phyloP scores from a whole-genome alignment of 495 filamentous ascomycete genomes.

The Margaritispora aquatica region DNA sequence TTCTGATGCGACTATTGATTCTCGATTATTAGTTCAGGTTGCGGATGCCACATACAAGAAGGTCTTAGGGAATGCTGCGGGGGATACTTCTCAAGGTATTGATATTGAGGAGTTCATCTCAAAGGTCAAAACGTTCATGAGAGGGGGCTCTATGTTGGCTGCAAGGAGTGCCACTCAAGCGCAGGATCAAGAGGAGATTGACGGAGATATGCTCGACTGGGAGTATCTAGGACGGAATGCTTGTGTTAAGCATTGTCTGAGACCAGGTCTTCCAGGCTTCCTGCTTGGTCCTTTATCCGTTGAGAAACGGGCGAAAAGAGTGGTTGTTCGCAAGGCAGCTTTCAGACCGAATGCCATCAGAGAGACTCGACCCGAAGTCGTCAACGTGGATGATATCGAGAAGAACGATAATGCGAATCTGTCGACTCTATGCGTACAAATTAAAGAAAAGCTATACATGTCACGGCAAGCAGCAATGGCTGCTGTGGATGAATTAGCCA shows the following conservation, averaged over 20 bases:
- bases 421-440: conserved; percentile 58
- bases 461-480: conserved; percentile 33
- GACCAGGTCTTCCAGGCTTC: conserved; percentile 76
- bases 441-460: conserved; percentile 42
- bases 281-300: conserved; percentile 85
- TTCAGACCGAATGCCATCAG: conserved; percentile 56
- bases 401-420: conserved; percentile 68
- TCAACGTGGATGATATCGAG: conserved; percentile 64
- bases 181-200: conserved; percentile 50
- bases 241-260: conserved; percentile 61
- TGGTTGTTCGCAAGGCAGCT: conserved; percentile 57
- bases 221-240: conserved; percentile 63
- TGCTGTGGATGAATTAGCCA: conserved; percentile 33
- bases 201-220: conserved; percentile 84
- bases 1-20: conserved; percentile 86
- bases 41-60: conserved; percentile 75
- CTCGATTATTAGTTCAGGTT: conserved; percentile 69
- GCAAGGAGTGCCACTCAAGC: conserved; percentile 38
- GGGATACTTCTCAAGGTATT: conserved; percentile 61
- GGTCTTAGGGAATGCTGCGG: conserved; percentile 60
- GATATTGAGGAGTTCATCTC: conserved; percentile 93
- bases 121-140: conserved; percentile 88
- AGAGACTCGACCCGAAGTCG: conserved; percentile 67
- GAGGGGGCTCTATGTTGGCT: conserved; percentile 34
- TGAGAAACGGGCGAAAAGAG: conserved; percentile 69